Percentiles rank a stretch among this genome's conserved stretches.
Evolutionary conservation across 2,329 filamentous ascomycete species (phyloP).

Genomic region (Colletotrichum tanaceti): DNA sequence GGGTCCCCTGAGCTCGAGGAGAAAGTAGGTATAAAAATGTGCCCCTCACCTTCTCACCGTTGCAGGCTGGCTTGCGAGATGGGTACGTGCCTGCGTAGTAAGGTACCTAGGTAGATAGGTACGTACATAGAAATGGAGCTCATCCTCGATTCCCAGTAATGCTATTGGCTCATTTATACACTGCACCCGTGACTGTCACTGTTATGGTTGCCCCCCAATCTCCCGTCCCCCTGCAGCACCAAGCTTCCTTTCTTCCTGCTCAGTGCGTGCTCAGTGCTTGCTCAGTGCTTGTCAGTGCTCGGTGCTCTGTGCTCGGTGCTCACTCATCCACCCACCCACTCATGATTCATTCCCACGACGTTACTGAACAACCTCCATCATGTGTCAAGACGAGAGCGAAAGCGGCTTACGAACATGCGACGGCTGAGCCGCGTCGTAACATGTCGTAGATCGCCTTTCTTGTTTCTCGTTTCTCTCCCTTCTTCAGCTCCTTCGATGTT

Average conservation of each 20-base stretch:
- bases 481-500: not conserved
- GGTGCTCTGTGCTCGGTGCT: no score
- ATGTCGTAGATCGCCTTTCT: not conserved
- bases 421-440: not conserved
- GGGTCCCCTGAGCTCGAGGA: constrained; percentile 11
- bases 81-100: no score
- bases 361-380: not conserved
- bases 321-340: not conserved
- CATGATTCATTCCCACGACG: not conserved
- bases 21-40: not conserved
- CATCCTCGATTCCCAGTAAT: no score
- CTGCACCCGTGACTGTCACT: no score
- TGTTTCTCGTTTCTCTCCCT: not conserved
- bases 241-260: not conserved
- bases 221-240: not conserved
- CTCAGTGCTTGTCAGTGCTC: no score
- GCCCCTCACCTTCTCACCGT: constrained; percentile 10
- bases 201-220: not conserved
- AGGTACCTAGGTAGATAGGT: no score
- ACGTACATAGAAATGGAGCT: no score
- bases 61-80: no score
- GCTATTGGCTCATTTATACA: no score
- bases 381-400: not conserved
- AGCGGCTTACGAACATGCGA: not conserved
- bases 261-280: not conserved